These are phyloP conservation scores for Aspergillus cejpii DNA, from an alignment of 2,329 filamentous ascomycete genomes.

Conservation along the genomic window DNA sequence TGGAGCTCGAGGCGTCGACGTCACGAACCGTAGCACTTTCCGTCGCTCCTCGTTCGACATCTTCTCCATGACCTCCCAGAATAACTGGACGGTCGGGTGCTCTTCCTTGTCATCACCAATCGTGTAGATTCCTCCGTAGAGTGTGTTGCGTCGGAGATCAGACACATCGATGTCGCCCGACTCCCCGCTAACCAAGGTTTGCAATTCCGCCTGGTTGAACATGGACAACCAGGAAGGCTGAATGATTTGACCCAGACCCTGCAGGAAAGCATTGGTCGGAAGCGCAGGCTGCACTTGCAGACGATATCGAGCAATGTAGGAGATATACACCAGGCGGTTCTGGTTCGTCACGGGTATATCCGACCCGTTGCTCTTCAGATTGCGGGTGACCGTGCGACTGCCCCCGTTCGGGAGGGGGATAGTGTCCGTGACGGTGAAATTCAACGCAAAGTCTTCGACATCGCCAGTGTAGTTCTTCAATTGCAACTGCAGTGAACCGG, in stretches of 20 bases:
- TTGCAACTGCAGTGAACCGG: conserved; percentile 39
- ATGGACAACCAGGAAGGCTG: conserved; percentile 90
- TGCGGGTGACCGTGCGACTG: conserved; percentile 60
- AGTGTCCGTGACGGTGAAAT: conserved; percentile 80
- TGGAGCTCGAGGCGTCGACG: conserved; percentile 82
- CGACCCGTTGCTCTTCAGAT: conserved; percentile 70
- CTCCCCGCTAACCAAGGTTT: conserved; percentile 86
- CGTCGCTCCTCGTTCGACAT: conserved; percentile 71
- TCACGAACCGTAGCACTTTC: conserved; percentile 91
- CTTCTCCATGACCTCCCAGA: conserved; percentile 81
- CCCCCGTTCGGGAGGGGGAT: conserved; percentile 48
- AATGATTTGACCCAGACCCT: conserved; percentile 79
- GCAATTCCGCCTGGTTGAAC: conserved; percentile 95
- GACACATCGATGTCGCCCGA: conserved; percentile 77
- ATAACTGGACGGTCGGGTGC: conserved; percentile 75
- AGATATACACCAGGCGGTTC: conserved; percentile 90
- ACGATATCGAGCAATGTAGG: conserved; percentile 79
- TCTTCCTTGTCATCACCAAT: conserved; percentile 85
- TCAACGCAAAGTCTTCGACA: conserved; percentile 70
- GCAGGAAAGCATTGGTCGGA: conserved; percentile 84
- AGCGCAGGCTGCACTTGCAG: conserved; percentile 69
- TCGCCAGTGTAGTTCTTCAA: conserved; percentile 82
- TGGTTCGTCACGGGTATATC: conserved; percentile 78
- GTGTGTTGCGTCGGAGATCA: conserved; percentile 75
- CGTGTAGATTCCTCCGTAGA: conserved; percentile 79